These are phyloP conservation scores for Carex parvula DNA, from an alignment of 176 grass and related monocot species.

Conservation along the genomic window DNA sequence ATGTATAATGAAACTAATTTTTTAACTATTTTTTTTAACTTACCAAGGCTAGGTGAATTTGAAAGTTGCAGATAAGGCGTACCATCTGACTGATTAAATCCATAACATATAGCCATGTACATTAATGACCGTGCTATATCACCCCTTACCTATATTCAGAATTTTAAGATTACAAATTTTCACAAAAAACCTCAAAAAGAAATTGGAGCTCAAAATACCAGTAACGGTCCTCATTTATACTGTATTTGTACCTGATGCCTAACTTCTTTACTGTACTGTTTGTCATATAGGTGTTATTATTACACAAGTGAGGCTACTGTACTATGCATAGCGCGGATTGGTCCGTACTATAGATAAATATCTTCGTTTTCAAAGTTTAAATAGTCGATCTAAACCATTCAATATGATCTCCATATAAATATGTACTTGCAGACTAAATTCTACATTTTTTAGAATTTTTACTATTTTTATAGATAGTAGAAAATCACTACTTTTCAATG, in stretches of 20 bases:
- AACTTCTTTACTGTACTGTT: not conserved
- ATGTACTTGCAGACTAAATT: no score
- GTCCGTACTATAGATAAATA: no score
- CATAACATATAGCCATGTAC: constrained; percentile 76
- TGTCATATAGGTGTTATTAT: not conserved
- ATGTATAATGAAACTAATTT: not conserved
- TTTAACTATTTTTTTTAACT: constrained; percentile 28
- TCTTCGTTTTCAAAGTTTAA: no score
- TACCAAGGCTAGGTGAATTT: constrained; percentile 62
- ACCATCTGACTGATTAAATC: constrained; percentile 47
- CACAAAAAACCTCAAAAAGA: not conserved
- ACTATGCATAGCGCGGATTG: no score
- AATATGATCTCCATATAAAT: no score
- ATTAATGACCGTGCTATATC: constrained; percentile 76
- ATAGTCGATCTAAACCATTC: no score
- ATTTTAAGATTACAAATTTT: not conserved
- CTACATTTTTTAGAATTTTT: no score
- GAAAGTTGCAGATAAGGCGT: constrained; percentile 50
- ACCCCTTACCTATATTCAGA: constrained; percentile 44
- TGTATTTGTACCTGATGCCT: not conserved
- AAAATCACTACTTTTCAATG: no score
- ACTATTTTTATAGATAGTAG: no score
- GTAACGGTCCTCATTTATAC: not conserved
- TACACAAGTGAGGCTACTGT: no score
- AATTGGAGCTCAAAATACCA: not conserved